Base-by-base conservation (phyloP, 371 early-diverging fungal species). In the Chytridium lagenaria region DNA sequence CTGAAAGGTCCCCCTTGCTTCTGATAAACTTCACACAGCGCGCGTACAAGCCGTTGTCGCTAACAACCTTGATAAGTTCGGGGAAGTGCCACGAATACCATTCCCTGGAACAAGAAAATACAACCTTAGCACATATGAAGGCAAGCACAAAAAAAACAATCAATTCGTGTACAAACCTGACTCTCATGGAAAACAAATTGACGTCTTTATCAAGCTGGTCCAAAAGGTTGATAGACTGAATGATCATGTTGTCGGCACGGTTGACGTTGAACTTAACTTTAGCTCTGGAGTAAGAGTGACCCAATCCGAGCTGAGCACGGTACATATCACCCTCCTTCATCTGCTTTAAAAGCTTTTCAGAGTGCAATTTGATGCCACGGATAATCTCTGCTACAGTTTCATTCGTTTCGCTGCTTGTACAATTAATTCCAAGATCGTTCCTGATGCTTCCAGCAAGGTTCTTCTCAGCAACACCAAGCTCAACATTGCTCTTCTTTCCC, bases 31-130 rank as follows among this genome's bases (percentile, higher is more conserved):
- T 91, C 71, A 92, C 92, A 66, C 95, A 88, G 70, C 90, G 89
- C 75, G 97, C 97, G 81, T 92, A 99, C 78, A 90, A 87, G 79
- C 88, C 89, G 84, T 96, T 95, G 85, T 98, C 98, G 76, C 86
- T 87, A 73, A 97, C 92, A 73, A 99, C 93, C 87, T 95, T 95
- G 84, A 91, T 90, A 77, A 99, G 88, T 88, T 99, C 98, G 51
- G 99, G 99, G 89, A 98, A 99, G 81, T 98, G 97, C 98, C 97
- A 99, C 59, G 93, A 93, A 85, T 99, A 99, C 98, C 98, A 98
- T 86, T 99, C 98, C 70, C 94, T 92, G 44, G 33, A 52, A 19
- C 50, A 51, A 44, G 40, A 37, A n/a, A n/a, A n/a, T n/a, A n/a
- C n/a, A n/a, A n/a, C n/a, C n/a, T n/a, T n/a, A n/a, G n/a, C n/a